phyloP scores from a whole-genome alignment of 2,329 filamentous ascomycete species.

The Aspergillus ibericus region DNA sequence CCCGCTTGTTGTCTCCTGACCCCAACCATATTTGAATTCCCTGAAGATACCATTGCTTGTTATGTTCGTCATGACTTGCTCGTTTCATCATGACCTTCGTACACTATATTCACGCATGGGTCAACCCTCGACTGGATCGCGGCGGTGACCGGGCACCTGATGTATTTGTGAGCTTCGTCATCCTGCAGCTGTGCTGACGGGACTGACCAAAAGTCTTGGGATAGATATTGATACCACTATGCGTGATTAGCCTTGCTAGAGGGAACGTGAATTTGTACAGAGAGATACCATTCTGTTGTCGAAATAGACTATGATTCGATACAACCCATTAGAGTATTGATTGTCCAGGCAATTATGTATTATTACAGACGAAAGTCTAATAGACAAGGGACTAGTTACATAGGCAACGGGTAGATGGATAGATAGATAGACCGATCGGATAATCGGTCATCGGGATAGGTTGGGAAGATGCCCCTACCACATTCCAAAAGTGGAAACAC shows the following conservation, averaged over 20 bases:
- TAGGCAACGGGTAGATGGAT: not conserved
- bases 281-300: not conserved
- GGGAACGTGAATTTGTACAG: not conserved
- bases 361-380: not conserved
- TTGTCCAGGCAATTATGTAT: not conserved
- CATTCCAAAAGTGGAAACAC: not conserved
- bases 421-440: not conserved
- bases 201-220: not conserved
- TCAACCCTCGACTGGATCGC: constrained; percentile 2
- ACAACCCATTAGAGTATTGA: not conserved
- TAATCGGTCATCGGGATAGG: too few relatives aligned
- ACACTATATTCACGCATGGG: not conserved
- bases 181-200: constrained; percentile 13
- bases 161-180: not conserved
- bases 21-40: not conserved
- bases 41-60: not conserved
- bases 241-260: not conserved
- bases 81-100: not conserved
- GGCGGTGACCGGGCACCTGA: not conserved
- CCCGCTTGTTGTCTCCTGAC: not conserved
- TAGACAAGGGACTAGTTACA: not conserved
- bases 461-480: not conserved
- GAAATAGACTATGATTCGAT: not conserved
- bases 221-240: constrained; percentile 1
- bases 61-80: not conserved